Evolutionary conservation across 495 filamentous ascomycete species (phyloP).

Genomic region (Aspergillus biplanus): DNA sequence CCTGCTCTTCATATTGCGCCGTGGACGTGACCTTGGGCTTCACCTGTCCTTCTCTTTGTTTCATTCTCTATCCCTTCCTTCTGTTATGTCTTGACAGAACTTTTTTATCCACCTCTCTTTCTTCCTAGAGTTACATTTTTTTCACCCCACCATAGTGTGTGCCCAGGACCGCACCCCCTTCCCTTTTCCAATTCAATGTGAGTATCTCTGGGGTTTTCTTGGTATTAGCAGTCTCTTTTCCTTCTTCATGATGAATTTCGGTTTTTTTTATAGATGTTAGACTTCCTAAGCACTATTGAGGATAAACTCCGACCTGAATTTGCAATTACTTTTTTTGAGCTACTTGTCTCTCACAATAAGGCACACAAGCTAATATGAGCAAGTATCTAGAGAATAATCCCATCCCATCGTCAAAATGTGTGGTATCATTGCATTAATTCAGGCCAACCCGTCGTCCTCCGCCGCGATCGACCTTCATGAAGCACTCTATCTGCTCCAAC

Average conservation of each 20-base stretch:
- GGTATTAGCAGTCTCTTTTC: neutral
- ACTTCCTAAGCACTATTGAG: slow-evolving; percentile 52
- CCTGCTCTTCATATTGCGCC: slow-evolving; percentile 26
- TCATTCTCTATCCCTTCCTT: slow-evolving; percentile 12
- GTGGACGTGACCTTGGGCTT: slow-evolving; percentile 30
- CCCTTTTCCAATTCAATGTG: slow-evolving; percentile 6
- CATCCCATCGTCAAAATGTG: slow-evolving; percentile 63
- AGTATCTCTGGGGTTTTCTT: slow-evolving; percentile 9
- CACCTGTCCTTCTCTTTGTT: slow-evolving; percentile 11
- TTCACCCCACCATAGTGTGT: slow-evolving; percentile 26
- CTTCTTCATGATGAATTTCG: slow-evolving; percentile 48
- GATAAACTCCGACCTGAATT: slow-evolving; percentile 48
- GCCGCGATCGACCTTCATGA: slow-evolving; percentile 86
- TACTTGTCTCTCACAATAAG: slow-evolving; percentile 10
- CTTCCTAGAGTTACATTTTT: slow-evolving; percentile 16
- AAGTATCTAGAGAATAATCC: slow-evolving; percentile 20
- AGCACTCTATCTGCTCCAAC: slow-evolving; percentile 84
- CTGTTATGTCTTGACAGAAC: slow-evolving; percentile 27
- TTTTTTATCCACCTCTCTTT: slow-evolving; percentile 19
- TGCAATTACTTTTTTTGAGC: slow-evolving; percentile 21
- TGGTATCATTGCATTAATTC: slow-evolving; percentile 82
- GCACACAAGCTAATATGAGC: slow-evolving; percentile 23
- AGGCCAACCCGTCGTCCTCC: slow-evolving; percentile 64
- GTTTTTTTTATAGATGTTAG: slow-evolving; percentile 55
- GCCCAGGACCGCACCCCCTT: slow-evolving; percentile 16